These are phyloP conservation scores for Senna siamea DNA, from an alignment of 306 rosid genomes.

Conservation along the genomic window DNA sequence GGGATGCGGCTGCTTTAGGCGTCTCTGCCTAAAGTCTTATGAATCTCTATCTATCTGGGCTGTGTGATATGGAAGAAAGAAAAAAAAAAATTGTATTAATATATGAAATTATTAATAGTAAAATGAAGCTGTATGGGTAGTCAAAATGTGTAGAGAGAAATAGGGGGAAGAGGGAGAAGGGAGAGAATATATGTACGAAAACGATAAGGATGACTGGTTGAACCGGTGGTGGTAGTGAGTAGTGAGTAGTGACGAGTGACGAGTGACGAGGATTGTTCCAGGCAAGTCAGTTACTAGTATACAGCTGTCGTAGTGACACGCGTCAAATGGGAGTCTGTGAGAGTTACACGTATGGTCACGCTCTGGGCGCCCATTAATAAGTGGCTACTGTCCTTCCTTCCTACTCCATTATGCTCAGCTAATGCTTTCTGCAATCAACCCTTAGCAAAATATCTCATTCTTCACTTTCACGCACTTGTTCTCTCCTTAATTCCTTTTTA, in stretches of 20 bases:
- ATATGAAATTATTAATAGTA: no score
- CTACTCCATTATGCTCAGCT: neutral
- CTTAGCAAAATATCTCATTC: neutral
- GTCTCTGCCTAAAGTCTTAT: no score
- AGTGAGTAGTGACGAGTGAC: no score
- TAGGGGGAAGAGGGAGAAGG: conserved; percentile 1
- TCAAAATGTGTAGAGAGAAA: conserved; percentile 14
- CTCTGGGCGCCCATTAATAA: conserved; percentile 17
- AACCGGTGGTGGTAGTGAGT: conserved; percentile 49
- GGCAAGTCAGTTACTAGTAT: conserved; percentile 58
- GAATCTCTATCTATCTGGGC: no score
- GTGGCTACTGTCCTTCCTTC: neutral
- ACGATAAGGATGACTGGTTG: conserved; percentile 44
- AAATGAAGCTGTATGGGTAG: no score
- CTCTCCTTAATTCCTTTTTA: neutral
- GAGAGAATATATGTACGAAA: conserved; percentile 42
- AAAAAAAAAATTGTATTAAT: neutral
- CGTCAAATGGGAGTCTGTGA: conserved; percentile 42
- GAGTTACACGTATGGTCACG: conserved; percentile 54
- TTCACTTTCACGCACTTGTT: neutral
- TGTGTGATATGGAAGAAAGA: neutral
- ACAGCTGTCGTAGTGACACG: conserved; percentile 72
- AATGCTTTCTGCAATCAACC: neutral
- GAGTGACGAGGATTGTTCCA: conserved; percentile 44
- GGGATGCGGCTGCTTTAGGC: neutral